Evolutionary conservation across 805 yeast species (phyloP), one percentile per base, ranked within the genome.

Genomic region (Candida ipomoeae): DNA sequence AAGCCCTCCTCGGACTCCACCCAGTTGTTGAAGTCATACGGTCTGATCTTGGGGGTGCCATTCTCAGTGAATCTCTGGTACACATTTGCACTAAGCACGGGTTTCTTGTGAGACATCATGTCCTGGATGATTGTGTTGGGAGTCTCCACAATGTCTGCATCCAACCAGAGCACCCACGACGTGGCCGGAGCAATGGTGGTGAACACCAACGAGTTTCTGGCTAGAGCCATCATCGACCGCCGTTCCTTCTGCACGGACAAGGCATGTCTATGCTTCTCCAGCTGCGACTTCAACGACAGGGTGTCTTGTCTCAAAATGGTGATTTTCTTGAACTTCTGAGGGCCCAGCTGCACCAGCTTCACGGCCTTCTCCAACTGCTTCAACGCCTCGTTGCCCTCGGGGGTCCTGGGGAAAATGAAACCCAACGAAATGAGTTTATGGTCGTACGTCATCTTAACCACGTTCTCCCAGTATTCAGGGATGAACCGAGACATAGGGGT

Each of bases 21-120:
- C 99, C 99, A 94, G 68, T 94, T 92, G 73, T 94, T 94, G 76
- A 78, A 92, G 68, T 94, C 99, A 65, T 94, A 94, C 5, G 98
- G 94, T 61, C 98, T 79, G 55, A 87, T 83, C 23, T 79, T 70
- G 50, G 78, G 71, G 55, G 81, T 73, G 53, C 82, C 79, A 40
- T 79, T 74, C 59, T 89, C 85, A 48, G 60, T 75, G 67, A 71
- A 91, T 60, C 95, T 75, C 74, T 94, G 99, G 70, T 82, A 94
- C 58, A 96, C 95, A 68, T 94, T 94, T 20, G 98, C 97, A 2
- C 94, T 86, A 29, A 94, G 68, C 10, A 94, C 87, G 3, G 96
- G 89, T 66, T 86, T 89, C 67, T 92, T 82, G 68, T 90, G 97
- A 10, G 77, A 63, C 15, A 92, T 83, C 78, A 94, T 70, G 64